Evolutionary conservation across 441 rosid genomes (phyloP).

Genomic region (Brassica hybrid): DNA sequence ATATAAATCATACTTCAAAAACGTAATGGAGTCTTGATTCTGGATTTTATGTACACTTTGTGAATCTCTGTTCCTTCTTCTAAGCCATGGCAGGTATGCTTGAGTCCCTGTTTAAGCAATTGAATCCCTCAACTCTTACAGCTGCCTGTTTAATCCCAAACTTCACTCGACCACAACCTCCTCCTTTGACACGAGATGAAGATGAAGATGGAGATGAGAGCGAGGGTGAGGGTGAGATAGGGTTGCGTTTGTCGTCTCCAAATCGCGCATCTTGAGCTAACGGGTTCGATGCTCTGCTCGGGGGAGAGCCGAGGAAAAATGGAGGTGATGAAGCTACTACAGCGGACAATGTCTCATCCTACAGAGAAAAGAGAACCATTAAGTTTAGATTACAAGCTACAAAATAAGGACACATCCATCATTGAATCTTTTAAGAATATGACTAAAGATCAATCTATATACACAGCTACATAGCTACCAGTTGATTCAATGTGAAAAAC

Average conservation of each 20-base stretch:
- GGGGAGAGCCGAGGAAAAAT: conserved; percentile 52
- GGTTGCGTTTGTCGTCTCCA: conserved; percentile 41
- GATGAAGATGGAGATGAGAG: conserved; percentile 30
- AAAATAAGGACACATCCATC: not conserved
- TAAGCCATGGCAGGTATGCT: conserved; percentile 52
- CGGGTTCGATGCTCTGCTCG: conserved; percentile 51
- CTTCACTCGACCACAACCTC: conserved; percentile 48
- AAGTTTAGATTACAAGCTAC: not conserved
- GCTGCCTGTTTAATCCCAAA: conserved; percentile 49
- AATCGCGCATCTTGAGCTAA: conserved; percentile 49
- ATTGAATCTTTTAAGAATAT: not conserved
- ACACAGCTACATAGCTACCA: not conserved
- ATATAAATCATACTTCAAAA: conserved; percentile 27
- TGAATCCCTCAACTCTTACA: conserved; percentile 60
- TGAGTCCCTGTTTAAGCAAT: conserved; percentile 54
- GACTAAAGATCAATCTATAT: conserved; percentile 6
- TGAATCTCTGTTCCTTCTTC: conserved; percentile 25
- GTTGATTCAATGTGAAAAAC: not conserved
- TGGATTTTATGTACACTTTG: conserved; percentile 36
- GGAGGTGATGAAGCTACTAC: conserved; percentile 47
- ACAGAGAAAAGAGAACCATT: conserved; percentile 9
- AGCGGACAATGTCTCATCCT: conserved; percentile 38
- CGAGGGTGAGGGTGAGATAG: conserved; percentile 30
- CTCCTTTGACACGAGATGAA: conserved; percentile 33
- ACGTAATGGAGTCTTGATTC: conserved; percentile 17